phyloP scores from a whole-genome alignment of 108 stramenopile species.

The Nitzschia putrida region DNA sequence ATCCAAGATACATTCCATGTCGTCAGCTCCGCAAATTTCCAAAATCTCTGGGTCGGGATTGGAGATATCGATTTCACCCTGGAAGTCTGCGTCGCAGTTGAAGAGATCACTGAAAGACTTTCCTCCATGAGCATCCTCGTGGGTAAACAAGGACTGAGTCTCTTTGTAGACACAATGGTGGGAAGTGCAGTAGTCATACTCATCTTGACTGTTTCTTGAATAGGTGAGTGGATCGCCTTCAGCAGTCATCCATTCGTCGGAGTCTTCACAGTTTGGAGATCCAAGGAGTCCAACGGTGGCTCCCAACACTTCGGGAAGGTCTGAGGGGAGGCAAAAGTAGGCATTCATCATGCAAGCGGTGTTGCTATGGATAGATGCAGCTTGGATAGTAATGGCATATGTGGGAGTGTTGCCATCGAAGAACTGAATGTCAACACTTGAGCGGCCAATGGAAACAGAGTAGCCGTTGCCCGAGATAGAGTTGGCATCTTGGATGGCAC shows the following conservation, averaged over 20 bases:
- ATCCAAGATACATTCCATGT: constrained; percentile 1
- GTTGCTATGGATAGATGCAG: no score
- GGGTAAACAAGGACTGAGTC: neutral
- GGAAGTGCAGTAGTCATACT: constrained; percentile 7
- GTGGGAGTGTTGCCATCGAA: neutral
- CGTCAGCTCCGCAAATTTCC: neutral
- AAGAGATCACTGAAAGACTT: neutral
- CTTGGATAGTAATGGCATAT: neutral
- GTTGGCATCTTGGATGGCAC: neutral
- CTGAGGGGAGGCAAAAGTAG: neutral
- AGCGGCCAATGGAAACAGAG: neutral
- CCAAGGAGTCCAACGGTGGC: neutral
- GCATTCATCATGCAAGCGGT: no score
- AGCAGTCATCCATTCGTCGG: neutral
- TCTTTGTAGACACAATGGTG: constrained; percentile 9
- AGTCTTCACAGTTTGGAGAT: neutral
- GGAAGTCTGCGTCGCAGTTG: neutral
- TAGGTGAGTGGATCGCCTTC: neutral
- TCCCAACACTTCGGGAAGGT: neutral
- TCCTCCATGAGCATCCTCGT: neutral
- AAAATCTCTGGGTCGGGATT: neutral
- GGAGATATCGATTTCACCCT: neutral
- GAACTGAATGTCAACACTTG: neutral
- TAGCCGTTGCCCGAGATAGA: neutral
- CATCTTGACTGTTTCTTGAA: neutral